Base-by-base conservation (phyloP, 352 stramenopile genomes). In the Pythium aristosporum region DNA sequence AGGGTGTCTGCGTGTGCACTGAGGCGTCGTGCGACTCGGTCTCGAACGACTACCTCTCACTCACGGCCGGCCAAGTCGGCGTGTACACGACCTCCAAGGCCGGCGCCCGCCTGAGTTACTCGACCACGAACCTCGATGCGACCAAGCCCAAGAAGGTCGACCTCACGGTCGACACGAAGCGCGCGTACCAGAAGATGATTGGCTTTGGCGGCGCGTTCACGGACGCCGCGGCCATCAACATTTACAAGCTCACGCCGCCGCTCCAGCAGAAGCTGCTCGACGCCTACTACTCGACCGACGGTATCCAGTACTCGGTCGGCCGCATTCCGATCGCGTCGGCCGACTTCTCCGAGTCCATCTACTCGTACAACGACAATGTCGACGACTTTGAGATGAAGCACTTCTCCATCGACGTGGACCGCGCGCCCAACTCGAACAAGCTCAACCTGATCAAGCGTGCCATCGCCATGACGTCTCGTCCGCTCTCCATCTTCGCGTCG, bases 191-290 rank as follows among this genome's bases (percentile, higher is more conserved):
- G 69, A 75, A 87, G 61, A 96, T 97, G 46, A 75, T 89, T 30
- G 90, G 90, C 13, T 97, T 97, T 61, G 90, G 90, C 11, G 90
- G 88, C n/a, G 87, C 90, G 23, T 97, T 97, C 76, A 97, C 89
- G 10, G 90, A 97, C 58, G 65, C 87, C 3, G 76, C 88, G 43
- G 74, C 87, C 21, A 87, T 94, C 61, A 94, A 96, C 57, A 68
- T 96, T 41, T 80, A 88, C 61, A 68, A 80, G 63, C 71, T 97
- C 47, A 67, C 75, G 10, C 54, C 71, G 1, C 69, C 58, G 11
- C 63, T 94, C 10, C 87, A 96, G 55, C 64, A 90, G 21, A 65
- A 81, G 42, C 62, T 95, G 36, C 57, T 96, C 32, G 78, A 96
- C 57, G 77, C 87, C 20, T 96, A 96, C 67, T 97, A 88, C 51